Percentiles rank a stretch among this genome's conserved stretches.
Conservation (phyloP, 2,329 filamentous ascomycete genomes). For the Paecilomyces formosus region DNA sequence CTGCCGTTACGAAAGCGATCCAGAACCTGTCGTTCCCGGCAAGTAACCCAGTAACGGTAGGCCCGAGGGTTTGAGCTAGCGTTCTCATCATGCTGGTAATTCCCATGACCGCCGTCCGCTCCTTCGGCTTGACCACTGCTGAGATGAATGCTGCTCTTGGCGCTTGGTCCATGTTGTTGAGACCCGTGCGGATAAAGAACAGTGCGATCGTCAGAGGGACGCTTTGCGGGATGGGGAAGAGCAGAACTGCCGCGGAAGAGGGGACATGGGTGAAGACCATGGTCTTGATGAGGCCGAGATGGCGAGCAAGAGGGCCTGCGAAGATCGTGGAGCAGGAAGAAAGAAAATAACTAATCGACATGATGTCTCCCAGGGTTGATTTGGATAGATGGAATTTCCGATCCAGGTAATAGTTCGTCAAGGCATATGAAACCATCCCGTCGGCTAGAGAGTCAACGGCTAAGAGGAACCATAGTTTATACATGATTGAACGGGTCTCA, state of each 20-base stretch:
- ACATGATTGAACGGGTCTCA: constrained; percentile 52
- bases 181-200: neutral
- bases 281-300: neutral
- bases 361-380: constrained; percentile 53
- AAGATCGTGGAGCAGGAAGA: neutral
- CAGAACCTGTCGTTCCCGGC: neutral
- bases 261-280: neutral
- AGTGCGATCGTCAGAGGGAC: neutral
- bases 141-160: neutral
- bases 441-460: constrained; percentile 59
- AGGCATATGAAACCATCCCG: constrained; percentile 54
- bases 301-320: neutral
- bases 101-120: neutral
- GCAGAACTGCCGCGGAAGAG: neutral
- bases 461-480: constrained; percentile 58
- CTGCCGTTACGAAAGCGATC: neutral
- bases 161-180: neutral
- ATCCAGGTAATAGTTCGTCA: constrained; percentile 55
- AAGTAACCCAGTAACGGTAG: neutral
- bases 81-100: neutral
- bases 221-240: neutral
- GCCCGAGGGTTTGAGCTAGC: neutral
- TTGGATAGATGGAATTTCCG: constrained; percentile 50
- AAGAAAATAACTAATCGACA: constrained; percentile 41
- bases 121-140: neutral